Conservation (phyloP, 1,139 yeast genomes). For the Magnusiomyces paraingens region DNA sequence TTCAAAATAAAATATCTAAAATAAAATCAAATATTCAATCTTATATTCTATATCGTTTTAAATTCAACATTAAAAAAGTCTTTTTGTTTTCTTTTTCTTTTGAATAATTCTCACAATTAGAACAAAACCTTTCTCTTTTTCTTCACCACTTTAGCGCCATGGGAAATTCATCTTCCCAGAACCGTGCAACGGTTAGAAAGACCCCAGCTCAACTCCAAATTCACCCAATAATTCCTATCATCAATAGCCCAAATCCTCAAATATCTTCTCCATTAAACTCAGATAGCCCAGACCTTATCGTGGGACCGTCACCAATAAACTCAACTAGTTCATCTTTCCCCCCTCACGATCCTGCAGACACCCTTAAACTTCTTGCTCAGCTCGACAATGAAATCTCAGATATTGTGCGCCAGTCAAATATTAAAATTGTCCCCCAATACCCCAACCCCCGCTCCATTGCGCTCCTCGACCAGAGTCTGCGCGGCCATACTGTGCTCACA, state of each 20-base stretch:
- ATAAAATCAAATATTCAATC: too few species aligned
- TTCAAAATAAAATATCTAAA: too few species aligned
- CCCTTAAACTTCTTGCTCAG: not conserved
- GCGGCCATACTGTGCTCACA: conserved; percentile 6
- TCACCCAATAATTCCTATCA: not conserved
- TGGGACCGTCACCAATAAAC: too few species aligned
- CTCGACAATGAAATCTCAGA: conserved; percentile 5
- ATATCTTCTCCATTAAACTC: not conserved
- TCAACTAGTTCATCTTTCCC: too few species aligned
- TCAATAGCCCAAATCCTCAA: too few species aligned
- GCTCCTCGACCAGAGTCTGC: conserved; percentile 7
- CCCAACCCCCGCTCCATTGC: conserved; percentile 8
- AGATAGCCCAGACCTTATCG: not conserved
- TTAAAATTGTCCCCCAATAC: conserved; percentile 7
- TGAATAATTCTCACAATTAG: too few species aligned
- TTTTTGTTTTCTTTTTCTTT: too few species aligned
- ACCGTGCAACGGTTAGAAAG: conserved; percentile 1
- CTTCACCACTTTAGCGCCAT: not conserved
- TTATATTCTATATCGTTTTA: too few species aligned
- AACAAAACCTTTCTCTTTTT: too few species aligned
- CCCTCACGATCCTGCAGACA: not conserved
- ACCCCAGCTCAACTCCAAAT: not conserved
- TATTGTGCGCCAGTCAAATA: conserved; percentile 4
- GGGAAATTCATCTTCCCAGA: not conserved
- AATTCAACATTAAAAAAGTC: too few species aligned